Percentiles rank a stretch among this genome's conserved stretches.
phyloP scores from a whole-genome alignment of 805 yeast species.

The Kuraishia cidri region DNA sequence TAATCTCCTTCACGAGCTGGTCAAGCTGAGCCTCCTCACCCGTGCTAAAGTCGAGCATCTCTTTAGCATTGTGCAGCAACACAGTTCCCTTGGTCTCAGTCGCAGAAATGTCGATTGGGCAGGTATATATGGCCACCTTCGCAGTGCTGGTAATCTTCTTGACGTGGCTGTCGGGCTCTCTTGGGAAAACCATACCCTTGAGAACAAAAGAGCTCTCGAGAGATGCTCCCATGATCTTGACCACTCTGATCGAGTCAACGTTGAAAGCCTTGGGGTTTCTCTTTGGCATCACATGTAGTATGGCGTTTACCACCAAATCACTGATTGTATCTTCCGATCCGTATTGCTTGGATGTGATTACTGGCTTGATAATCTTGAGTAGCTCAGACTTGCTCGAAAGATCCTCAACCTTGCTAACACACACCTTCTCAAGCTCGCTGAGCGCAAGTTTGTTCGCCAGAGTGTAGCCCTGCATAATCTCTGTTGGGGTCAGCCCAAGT shows the following conservation, averaged over 20 bases:
- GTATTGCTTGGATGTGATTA: slow-evolving; percentile 87
- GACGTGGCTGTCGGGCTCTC: slow-evolving; percentile 91
- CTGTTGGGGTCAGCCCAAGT: slow-evolving; percentile 84
- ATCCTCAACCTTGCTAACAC: slow-evolving; percentile 53
- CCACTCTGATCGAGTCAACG: slow-evolving; percentile 91
- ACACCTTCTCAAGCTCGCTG: slow-evolving; percentile 57
- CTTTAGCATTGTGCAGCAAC: slow-evolving; percentile 88
- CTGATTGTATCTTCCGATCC: slow-evolving; percentile 79
- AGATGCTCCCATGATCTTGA: slow-evolving; percentile 91
- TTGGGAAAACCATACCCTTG: slow-evolving; percentile 96
- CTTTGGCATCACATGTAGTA: slow-evolving; percentile 67
- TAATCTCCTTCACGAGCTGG: slow-evolving; percentile 70
- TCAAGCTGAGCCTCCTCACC: slow-evolving; percentile 96
- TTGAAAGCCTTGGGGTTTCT: slow-evolving; percentile 62
- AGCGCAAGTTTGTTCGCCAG: slow-evolving; percentile 74
- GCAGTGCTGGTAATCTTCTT: slow-evolving; percentile 54
- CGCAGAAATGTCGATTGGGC: slow-evolving; percentile 90
- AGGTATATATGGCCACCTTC: slow-evolving; percentile 86
- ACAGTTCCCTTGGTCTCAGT: slow-evolving; percentile 99
- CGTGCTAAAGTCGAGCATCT: slow-evolving; percentile 91
- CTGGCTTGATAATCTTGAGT: slow-evolving; percentile 71
- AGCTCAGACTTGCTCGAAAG: slow-evolving; percentile 46
- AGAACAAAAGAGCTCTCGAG: slow-evolving; percentile 68
- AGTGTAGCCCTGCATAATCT: slow-evolving; percentile 87
- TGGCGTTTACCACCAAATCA: slow-evolving; percentile 77